phyloP scores from a whole-genome alignment of 1,284 basidiomycete species.

The Ceraceosorus guamensis region DNA sequence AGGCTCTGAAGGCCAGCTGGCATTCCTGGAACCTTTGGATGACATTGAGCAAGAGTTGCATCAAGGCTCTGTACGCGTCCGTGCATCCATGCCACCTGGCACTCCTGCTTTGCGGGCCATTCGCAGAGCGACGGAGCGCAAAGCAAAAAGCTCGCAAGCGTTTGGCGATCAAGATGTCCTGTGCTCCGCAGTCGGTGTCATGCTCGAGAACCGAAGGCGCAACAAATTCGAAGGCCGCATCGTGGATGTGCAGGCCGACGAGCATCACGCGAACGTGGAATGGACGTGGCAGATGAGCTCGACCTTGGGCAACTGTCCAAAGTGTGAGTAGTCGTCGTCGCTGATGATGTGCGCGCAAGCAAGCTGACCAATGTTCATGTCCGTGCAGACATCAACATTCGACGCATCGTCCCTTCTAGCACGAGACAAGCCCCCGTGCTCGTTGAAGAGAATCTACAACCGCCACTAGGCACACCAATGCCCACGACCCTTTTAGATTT shows the following conservation, averaged over 20 bases:
- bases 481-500: neutral
- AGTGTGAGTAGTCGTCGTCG: constrained; percentile 4
- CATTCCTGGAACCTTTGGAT: constrained; percentile 6
- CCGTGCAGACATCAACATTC: constrained; percentile 6
- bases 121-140: too few species aligned
- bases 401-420: neutral
- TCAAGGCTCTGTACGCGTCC: neutral
- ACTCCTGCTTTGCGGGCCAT: constrained; percentile 1
- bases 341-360: neutral
- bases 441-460: neutral
- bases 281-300: neutral
- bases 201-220: constrained; percentile 12
- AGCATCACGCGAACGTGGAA: neutral
- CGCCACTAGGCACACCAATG: neutral
- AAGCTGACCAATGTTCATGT: neutral
- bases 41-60: neutral
- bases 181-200: constrained; percentile 8
- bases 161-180: neutral
- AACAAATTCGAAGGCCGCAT: constrained; percentile 13
- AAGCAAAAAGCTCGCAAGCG: neutral
- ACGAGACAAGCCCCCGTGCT: neutral
- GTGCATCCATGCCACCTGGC: neutral
- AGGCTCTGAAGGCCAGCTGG: constrained; percentile 4
- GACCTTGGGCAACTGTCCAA: constrained; percentile 13
- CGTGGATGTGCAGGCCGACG: neutral